phyloP scores from a whole-genome alignment of 345 rosid species.

The Eucalyptus sp. region DNA sequence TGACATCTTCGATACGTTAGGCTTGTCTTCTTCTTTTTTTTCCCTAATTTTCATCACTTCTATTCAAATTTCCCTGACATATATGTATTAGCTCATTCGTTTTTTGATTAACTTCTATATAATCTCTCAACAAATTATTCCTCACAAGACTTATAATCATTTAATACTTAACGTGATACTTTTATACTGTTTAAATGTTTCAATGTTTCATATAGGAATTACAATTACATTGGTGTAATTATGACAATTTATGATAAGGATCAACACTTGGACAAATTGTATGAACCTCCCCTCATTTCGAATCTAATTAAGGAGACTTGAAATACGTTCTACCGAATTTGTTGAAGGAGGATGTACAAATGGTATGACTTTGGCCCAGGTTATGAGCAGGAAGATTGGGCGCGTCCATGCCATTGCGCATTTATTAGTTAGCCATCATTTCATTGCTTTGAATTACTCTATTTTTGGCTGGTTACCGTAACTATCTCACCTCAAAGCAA shows the following conservation, averaged over 20 bases:
- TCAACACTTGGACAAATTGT: neutral
- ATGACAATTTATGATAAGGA: neutral
- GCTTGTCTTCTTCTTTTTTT: neutral
- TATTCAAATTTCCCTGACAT: neutral
- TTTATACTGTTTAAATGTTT: neutral
- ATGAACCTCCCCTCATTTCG: neutral
- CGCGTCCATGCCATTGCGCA: neutral
- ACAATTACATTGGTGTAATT: neutral
- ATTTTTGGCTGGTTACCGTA: neutral
- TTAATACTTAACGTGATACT: neutral
- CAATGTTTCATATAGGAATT: neutral
- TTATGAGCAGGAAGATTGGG: neutral
- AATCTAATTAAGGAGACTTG: neutral
- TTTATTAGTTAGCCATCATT: neutral
- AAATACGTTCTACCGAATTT: neutral
- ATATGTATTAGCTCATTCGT: fast-evolving
- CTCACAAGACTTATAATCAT: neutral
- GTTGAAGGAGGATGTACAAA: neutral
- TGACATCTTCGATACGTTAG: neutral
- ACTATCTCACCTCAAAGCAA: neutral
- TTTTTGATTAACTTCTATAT: neutral
- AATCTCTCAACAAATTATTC: neutral
- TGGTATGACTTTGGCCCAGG: neutral
- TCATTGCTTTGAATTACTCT: neutral
- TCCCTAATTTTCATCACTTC: neutral